These are phyloP conservation scores for Alternaria consortialis DNA, from an alignment of 2,329 filamentous ascomycete genomes.

Conservation along the genomic window DNA sequence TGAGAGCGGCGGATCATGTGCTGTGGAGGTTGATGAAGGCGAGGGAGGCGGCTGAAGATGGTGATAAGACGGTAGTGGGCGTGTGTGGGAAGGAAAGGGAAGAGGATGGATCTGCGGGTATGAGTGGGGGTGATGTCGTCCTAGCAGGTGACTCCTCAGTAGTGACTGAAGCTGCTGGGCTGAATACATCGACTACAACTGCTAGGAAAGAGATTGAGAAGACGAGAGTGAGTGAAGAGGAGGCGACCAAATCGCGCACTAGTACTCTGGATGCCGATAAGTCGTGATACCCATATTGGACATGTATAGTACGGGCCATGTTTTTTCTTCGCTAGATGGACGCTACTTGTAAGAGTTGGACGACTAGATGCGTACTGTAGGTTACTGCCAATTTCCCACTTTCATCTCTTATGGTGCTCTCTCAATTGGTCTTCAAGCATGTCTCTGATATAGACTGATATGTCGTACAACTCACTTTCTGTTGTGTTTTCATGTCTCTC, in stretches of 20 bases:
- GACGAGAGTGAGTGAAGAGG: background rate
- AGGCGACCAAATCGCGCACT: background rate
- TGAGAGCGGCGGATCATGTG: constrained; percentile 29
- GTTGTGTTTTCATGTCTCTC: too few species aligned
- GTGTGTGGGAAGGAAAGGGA: background rate
- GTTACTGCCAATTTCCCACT: too few species aligned
- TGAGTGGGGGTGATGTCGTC: background rate
- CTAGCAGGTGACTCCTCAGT: background rate
- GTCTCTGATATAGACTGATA: too few species aligned
- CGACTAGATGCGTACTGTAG: too few species aligned
- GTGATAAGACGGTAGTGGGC: background rate
- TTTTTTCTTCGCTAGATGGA: too few species aligned
- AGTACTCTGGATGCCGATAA: constrained; percentile 2
- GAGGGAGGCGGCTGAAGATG: background rate
- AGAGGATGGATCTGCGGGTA: too few species aligned
- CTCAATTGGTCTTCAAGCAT: too few species aligned
- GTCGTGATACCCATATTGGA: background rate
- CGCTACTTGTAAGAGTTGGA: too few species aligned
- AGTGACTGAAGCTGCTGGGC: background rate
- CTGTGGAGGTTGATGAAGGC: constrained; percentile 23
- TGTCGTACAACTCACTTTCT: too few species aligned
- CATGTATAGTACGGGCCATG: background rate
- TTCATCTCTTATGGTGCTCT: too few species aligned
- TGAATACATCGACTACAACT: background rate
- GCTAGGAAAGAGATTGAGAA: constrained; percentile 8